Evolutionary conservation across 2,329 filamentous ascomycete genomes (phyloP).

Genomic region (Gaeumannomyces tritici): DNA sequence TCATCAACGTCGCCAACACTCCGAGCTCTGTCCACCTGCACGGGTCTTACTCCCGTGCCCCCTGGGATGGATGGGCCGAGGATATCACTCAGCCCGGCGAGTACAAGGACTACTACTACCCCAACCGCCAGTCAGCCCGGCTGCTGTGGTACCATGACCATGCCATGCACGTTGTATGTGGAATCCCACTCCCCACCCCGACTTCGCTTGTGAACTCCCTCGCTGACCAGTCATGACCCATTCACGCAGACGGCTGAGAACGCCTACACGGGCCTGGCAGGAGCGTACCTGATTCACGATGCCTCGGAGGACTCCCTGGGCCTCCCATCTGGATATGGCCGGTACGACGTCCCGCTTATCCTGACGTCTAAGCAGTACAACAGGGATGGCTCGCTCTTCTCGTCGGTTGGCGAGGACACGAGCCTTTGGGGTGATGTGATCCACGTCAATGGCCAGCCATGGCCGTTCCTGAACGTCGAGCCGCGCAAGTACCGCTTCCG

Average conservation of each 20-base stretch:
- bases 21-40: constrained; percentile 43
- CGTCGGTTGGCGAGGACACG: constrained; percentile 29
- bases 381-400: constrained; percentile 36
- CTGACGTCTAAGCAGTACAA: constrained; percentile 42
- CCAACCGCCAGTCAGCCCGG: constrained; percentile 41
- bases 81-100: constrained; percentile 38
- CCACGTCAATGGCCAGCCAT: constrained; percentile 49
- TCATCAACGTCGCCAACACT: constrained; percentile 36
- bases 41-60: constrained; percentile 38
- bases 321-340: constrained; percentile 36
- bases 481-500: constrained; percentile 51
- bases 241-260: constrained; percentile 37
- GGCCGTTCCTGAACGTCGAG: constrained; percentile 49
- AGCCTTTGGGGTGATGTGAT: constrained; percentile 48
- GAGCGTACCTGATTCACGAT: constrained; percentile 45
- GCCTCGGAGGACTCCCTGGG: constrained; percentile 34
- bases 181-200: not conserved
- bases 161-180: constrained; percentile 22
- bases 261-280: constrained; percentile 46
- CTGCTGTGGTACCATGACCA: constrained; percentile 50
- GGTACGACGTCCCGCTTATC: constrained; percentile 43
- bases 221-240: constrained; percentile 10
- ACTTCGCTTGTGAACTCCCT: not conserved
- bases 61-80: constrained; percentile 40
- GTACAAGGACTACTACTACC: constrained; percentile 55